Conservation (phyloP, 495 filamentous ascomycete genomes). For the Neurospora sp. region DNA sequence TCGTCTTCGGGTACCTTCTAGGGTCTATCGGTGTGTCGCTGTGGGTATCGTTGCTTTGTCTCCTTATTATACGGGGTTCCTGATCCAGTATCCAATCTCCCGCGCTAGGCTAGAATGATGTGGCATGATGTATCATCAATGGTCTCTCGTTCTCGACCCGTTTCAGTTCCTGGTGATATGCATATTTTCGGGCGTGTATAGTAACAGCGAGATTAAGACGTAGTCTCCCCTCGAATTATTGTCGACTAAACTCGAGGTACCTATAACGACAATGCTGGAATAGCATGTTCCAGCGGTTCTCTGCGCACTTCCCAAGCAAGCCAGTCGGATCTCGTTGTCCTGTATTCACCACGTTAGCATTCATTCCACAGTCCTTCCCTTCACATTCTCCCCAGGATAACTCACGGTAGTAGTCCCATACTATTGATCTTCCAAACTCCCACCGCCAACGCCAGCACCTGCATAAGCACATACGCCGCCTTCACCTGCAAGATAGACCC, state of each 20-base stretch:
- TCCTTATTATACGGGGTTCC: neutral
- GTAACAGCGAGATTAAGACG: neutral
- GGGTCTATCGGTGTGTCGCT: neutral
- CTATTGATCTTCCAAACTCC: conserved; percentile 95
- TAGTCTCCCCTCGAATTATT: neutral
- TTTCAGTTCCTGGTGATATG: neutral
- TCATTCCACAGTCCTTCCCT: neutral
- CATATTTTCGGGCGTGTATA: neutral
- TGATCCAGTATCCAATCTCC: too few species aligned
- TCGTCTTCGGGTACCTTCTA: neutral
- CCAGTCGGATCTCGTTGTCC: conserved; percentile 91
- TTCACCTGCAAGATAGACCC: conserved; percentile 68
- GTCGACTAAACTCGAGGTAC: neutral
- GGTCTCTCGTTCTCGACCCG: neutral
- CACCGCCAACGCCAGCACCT: conserved; percentile 68
- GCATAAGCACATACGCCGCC: conserved; percentile 75
- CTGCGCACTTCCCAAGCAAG: conserved; percentile 84
- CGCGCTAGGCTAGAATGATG: neutral
- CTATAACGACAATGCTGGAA: conserved; percentile 39
- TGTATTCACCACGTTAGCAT: conserved; percentile 20
- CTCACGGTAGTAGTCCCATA: conserved; percentile 89
- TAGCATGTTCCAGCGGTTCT: conserved; percentile 61
- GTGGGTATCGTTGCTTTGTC: neutral
- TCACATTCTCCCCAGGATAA: neutral
- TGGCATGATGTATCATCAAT: neutral